These are phyloP conservation scores for Gamarada debralockiae DNA, from an alignment of 495 filamentous ascomycete genomes.

Conservation along the genomic window DNA sequence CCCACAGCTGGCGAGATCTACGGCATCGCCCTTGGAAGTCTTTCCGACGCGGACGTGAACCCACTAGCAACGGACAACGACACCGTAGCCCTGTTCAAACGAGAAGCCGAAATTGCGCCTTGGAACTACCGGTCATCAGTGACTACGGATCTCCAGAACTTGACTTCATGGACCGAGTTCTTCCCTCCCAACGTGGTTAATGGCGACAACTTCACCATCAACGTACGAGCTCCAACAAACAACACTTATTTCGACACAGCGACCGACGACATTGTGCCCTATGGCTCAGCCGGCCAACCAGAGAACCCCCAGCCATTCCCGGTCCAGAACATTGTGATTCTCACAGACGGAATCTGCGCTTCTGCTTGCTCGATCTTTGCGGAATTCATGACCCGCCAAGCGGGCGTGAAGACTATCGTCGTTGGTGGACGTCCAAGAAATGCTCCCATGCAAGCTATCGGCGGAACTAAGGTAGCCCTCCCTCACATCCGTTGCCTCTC, in stretches of 20 bases:
- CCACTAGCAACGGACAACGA: constrained; percentile 22
- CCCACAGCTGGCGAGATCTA: constrained; percentile 29
- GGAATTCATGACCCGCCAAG: constrained; percentile 48
- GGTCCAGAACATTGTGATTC: constrained; percentile 36
- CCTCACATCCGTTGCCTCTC: background rate
- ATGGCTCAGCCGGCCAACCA: constrained; percentile 29
- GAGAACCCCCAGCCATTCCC: constrained; percentile 36
- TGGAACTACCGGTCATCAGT: constrained; percentile 14
- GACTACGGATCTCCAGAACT: constrained; percentile 37
- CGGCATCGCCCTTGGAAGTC: constrained; percentile 27
- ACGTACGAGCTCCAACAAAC: constrained; percentile 32
- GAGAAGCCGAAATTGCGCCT: background rate
- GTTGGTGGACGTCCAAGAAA: constrained; percentile 53
- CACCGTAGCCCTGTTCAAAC: constrained; percentile 26
- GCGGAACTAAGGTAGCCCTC: constrained; percentile 47
- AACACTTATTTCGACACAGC: constrained; percentile 34
- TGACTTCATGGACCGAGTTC: constrained; percentile 29
- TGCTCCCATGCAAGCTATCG: constrained; percentile 55
- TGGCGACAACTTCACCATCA: constrained; percentile 26
- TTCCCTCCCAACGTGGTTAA: constrained; percentile 36
- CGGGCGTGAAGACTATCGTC: constrained; percentile 52
- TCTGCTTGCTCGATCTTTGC: constrained; percentile 58
- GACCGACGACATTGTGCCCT: constrained; percentile 29
- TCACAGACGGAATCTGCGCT: constrained; percentile 57
- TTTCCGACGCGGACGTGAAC: constrained; percentile 23